Conservation (phyloP, 1,284 basidiomycete species). For the Sanguinoderma infundibulare region DNA sequence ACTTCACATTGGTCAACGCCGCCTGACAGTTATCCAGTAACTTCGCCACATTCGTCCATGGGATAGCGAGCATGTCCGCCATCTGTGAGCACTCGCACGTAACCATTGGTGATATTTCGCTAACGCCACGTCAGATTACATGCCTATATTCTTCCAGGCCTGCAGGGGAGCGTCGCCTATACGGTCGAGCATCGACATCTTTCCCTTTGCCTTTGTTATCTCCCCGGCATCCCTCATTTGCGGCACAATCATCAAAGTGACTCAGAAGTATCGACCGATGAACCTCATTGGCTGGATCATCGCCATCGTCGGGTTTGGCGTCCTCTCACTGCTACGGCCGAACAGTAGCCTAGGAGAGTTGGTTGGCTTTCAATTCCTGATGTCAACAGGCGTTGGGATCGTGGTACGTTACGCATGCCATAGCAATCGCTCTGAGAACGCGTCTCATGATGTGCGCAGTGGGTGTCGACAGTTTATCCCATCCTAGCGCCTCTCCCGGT, state of each 20-base stretch:
- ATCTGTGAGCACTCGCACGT: constrained; percentile 12
- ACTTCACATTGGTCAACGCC: background rate
- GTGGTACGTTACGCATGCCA: constrained; percentile 24
- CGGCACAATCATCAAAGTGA: constrained; percentile 27
- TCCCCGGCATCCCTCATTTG: constrained; percentile 30
- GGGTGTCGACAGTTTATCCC: constrained; percentile 35
- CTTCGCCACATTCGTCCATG: constrained; percentile 25
- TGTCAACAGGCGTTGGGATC: constrained; percentile 29
- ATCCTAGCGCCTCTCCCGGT: constrained; percentile 40
- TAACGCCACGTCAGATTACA: constrained; percentile 33
- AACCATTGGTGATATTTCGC: background rate
- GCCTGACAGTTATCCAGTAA: constrained; percentile 17
- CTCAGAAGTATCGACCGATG: constrained; percentile 31
- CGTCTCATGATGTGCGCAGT: constrained; percentile 18
- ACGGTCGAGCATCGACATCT: constrained; percentile 31
- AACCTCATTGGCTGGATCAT: constrained; percentile 35
- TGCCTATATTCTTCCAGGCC: constrained; percentile 46
- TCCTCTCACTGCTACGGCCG: constrained; percentile 30
- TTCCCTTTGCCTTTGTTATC: constrained; percentile 30
- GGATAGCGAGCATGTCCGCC: constrained; percentile 12
- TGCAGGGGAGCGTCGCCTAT: constrained; percentile 34
- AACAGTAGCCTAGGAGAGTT: constrained; percentile 33
- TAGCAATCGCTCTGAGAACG: too few species aligned
- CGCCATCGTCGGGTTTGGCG: constrained; percentile 34
- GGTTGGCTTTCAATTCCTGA: constrained; percentile 38